Base-by-base conservation (phyloP, 768 basidiomycete genomes). In the Phaeotremella fagi region DNA sequence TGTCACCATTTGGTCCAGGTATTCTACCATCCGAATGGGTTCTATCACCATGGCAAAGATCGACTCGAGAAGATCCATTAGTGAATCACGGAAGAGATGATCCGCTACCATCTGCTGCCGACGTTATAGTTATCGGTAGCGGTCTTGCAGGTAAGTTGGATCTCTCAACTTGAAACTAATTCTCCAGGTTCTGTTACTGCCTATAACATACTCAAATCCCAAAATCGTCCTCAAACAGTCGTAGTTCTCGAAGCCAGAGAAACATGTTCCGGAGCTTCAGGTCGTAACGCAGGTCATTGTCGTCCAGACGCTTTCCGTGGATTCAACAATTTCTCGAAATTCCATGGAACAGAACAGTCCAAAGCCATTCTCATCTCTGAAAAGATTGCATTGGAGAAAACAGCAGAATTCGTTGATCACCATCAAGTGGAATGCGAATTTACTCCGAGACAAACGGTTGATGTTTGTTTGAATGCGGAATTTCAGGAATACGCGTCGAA, bases 381-480 rank as follows among this genome's bases (percentile, higher is more conserved):
- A 43, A 44, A 51, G 2, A 49, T 56, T 4, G 54, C 72, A 82
- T 84, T 50, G 86, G 87, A 41, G 12, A 41, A 18, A 41, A 36
- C 41, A 7, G 4, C n/a, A 24, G 22, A 36, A 15, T 50, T 50
- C 48, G 23, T 50, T 20, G 20, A 20, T 4, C 6, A 4, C 16
- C 48, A 50, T 20, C 11, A 36, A 5, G 26, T 50, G 11, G 31
- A 36, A 9, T 50, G 48, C 48, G 48, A 50, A 18, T 38, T 36
- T 20, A 38, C 36, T 6, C 48, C 36, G 5, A 31, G 48, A 37
- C 31, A 14, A n/a, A 50, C 48, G 6, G 14, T 50, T 23, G 48
- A 50, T 15, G 6, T 50, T 11, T 12, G 9, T 22, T 20, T 50
- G 12, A 31, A 14, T 22, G 35, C 31, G 4, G 48, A 50, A 22